Base-by-base conservation (phyloP, 139 green algal species). In the Auxenochlorella protothecoides region DNA sequence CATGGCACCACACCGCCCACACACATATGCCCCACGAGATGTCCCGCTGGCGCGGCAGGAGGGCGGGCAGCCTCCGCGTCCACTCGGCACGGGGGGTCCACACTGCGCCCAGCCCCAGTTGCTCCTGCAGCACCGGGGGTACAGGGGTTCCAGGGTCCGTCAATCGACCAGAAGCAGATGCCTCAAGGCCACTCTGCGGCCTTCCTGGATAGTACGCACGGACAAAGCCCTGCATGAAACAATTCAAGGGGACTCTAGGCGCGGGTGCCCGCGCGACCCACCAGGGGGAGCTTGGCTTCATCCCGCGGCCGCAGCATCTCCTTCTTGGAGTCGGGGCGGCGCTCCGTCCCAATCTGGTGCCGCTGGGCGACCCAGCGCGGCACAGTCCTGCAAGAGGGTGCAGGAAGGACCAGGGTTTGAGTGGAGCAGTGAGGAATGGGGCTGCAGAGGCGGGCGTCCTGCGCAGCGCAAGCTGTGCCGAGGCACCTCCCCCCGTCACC, bases 11-110 rank as follows among this genome's bases (percentile, higher is more conserved):
- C 68, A 65, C 11, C 65, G 8, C 15, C 68, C 4, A 66, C 73
- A 74, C 62, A 78, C 73, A 80, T 6, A 80, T 69, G 68, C 65
- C 76, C 63, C 66, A 80, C 6, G 71, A 52, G 59, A 77, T 66
- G 53, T 80, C 65, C 6, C 64, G 75, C 2, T 59, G 44, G 3
- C 11, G 8, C 27, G 51, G 27, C 16, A 70, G 27, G 12, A 14
- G 57, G 52, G 66, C 66, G n/a, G 64, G 53, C 63, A 69, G 7
- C 6, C 53, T 27, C 7, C 53, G 52, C 27, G 13, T 52, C 54
- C 59, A 9, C n/a, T 51, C 11, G 27, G n/a, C 56, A 27, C 44
- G 27, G 4, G 65, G 57, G 16, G 15, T 66, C 64, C 54, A 65
- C 52, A 72, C 53, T 8, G n/a, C 67, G 27, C 77, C 77, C 5